Evolutionary conservation across 345 rosid genomes (phyloP).

Genomic region (Melaleuca quinquenervia): DNA sequence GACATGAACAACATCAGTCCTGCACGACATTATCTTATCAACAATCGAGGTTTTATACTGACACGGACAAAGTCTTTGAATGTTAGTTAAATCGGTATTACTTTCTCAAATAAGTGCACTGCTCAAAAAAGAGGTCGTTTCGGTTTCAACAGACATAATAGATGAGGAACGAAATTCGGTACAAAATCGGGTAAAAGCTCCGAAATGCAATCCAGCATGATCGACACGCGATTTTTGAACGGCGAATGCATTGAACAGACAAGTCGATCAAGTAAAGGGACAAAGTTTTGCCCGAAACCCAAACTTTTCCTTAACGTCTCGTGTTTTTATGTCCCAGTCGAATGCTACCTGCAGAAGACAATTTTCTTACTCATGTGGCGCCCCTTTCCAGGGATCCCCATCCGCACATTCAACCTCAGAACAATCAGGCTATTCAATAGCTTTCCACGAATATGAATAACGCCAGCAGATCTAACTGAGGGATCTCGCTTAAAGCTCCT

Average conservation of each 20-base stretch:
- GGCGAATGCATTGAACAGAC: fast-evolving
- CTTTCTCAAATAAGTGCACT: not conserved
- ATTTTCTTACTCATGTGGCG: not conserved
- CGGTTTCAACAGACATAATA: not conserved
- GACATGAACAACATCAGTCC: not conserved
- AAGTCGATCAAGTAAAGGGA: not conserved
- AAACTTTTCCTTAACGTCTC: not conserved
- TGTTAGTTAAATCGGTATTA: not conserved
- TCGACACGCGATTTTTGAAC: not conserved
- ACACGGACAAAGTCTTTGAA: not conserved
- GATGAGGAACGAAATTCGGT: not conserved
- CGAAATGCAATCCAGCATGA: not conserved
- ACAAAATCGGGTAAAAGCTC: not conserved
- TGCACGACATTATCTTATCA: not conserved
- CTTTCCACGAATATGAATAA: not conserved
- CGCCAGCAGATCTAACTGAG: not conserved
- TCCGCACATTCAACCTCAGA: not conserved
- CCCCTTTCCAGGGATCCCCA: not conserved
- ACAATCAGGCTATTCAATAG: not conserved
- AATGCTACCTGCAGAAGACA: not conserved
- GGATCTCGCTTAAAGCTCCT: not conserved
- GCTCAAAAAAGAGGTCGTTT: not conserved
- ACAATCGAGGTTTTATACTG: fast-evolving
- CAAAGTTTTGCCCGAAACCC: not conserved
- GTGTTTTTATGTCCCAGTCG: not conserved